These are phyloP conservation scores for Chimonanthus salicifolius DNA, from an alignment of 164 flowering plant species.

Conservation along the genomic window DNA sequence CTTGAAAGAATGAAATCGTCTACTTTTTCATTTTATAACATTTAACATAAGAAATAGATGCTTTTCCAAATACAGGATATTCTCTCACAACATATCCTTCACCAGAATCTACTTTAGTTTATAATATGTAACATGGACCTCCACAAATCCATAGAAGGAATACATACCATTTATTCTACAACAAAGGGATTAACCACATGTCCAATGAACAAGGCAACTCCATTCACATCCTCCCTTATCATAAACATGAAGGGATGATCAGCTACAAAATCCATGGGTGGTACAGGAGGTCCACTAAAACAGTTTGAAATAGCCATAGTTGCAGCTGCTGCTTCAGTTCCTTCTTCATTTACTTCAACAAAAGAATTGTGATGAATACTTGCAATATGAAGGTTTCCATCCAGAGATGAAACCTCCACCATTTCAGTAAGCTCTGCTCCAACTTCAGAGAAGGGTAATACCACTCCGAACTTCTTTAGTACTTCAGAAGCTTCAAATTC, in stretches of 20 bases:
- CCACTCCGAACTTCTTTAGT: conserved; percentile 10
- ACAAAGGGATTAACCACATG: conserved; percentile 5
- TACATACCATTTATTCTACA: not conserved
- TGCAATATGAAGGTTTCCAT: not conserved
- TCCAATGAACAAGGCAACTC: conserved; percentile 8
- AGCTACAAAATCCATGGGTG: conserved; percentile 1
- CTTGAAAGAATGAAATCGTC: no score
- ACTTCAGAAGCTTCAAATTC: conserved; percentile 14
- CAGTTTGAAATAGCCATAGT: not conserved
- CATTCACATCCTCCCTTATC: conserved; percentile 8
- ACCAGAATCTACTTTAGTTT: no score
- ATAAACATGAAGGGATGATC: conserved; percentile 14
- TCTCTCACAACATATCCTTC: no score
- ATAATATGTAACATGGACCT: no score
- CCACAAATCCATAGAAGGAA: not conserved
- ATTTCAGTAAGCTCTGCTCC: conserved; percentile 13
- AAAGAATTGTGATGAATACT: conserved; percentile 1
- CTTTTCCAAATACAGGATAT: no score
- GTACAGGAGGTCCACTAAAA: no score
- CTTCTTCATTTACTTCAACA: conserved; percentile 11
- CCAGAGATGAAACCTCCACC: not conserved
- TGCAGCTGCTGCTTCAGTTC: conserved; percentile 22
- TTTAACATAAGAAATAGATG: no score
- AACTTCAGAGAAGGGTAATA: conserved; percentile 6
- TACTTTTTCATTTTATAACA: no score